A percentile compares a stretch with the other conserved stretches of the same genome.
These are phyloP conservation scores for Platanthera zijinensis DNA, from an alignment of 106 monocot species.

Conservation along the genomic window DNA sequence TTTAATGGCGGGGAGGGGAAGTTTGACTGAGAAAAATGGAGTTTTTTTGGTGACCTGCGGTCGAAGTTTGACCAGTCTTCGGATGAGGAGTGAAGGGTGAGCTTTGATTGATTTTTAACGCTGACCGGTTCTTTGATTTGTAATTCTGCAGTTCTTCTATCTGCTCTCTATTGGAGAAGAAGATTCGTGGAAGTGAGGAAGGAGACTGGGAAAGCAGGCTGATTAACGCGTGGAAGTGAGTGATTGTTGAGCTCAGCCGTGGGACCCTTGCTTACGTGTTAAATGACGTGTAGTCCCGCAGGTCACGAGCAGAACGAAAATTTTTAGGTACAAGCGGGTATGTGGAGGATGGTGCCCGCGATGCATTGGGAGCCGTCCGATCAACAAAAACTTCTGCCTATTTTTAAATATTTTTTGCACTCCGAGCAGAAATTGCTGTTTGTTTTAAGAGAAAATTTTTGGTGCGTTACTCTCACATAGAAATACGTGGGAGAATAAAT, in stretches of 20 bases:
- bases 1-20: neutral
- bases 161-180: neutral
- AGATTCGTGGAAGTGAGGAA: neutral
- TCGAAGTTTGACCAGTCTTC: slow-evolving; percentile 3
- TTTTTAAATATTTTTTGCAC: too few relatives aligned
- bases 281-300: neutral
- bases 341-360: too few relatives aligned
- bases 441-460: too few relatives aligned
- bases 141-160: neutral
- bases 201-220: neutral
- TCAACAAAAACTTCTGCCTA: too few relatives aligned
- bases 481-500: too few relatives aligned
- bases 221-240: neutral
- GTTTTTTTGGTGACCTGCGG: neutral
- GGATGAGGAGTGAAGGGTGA: neutral
- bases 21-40: neutral
- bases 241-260: neutral
- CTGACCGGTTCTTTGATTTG: slow-evolving; percentile 8
- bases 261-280: neutral
- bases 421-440: too few relatives aligned
- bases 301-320: too few relatives aligned
- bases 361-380: too few relatives aligned
- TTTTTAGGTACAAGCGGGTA: too few relatives aligned
- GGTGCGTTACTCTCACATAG: too few relatives aligned
- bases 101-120: neutral